Evolutionary conservation across 2,329 filamentous ascomycete species (phyloP), one percentile per base, ranked within the genome.

Genomic region (Fusarium transvaalense): DNA sequence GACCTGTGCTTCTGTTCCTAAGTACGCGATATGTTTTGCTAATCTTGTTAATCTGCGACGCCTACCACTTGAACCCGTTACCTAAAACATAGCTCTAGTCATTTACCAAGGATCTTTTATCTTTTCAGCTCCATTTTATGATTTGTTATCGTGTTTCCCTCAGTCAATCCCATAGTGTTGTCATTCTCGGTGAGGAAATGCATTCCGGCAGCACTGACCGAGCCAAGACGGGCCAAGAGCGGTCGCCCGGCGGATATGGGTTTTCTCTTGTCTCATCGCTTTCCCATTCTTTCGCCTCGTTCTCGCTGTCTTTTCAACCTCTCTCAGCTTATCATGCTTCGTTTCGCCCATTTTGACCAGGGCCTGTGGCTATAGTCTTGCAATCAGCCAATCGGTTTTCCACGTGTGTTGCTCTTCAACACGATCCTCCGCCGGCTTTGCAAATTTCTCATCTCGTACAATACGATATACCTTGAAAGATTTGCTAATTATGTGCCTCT

Each of bases 381-480:
- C 43, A 64, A 37, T 35, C 15, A 37, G 46, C 67, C 67, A 69
- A 69, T 69, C 57, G 54, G 63, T 70, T 60, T 52, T 68, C 66
- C 66, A 70, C 67, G 67, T 69, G 67, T 61, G 47, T 64, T 56
- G 48, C 57, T 56, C 37, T 53, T 31, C 35, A 19, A 52, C 41
- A 45, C 50, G 48, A 27, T 41, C 48, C 48, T 63, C 34, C 48
- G 32, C 43, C 42, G 23, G 32, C 50, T 56, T 66, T 50, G 47
- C 48, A 43, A 52, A 52, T 25, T 35, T 39, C 34, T 53, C 59
- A 29, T 51, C 29, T 64, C 43, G 19, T 53, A 27, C 35, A 46
- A 43, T 58, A 45, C 46, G 23, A 25, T 17, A 57, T 31, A 37
- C 39, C n/a, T 47, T 29, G 34, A 38, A 59, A 43, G 39, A 41